Conservation (phyloP, 495 filamentous ascomycete genomes). For the Saxophila tyrrhenica region DNA sequence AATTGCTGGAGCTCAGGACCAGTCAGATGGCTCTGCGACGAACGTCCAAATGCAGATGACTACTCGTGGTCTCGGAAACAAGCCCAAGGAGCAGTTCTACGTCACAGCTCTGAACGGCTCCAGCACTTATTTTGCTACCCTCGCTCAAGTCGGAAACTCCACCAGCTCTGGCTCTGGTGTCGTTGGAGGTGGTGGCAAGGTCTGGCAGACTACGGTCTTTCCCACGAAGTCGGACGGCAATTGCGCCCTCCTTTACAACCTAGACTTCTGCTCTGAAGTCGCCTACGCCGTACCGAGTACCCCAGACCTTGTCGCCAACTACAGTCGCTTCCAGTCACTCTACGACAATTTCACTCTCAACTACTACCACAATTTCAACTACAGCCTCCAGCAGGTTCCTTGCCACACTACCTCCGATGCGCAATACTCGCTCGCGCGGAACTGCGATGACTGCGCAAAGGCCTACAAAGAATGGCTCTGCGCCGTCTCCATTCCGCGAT, state of each 20-base stretch:
- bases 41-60: constrained; percentile 56
- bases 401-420: constrained; percentile 62
- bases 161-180: constrained; percentile 38
- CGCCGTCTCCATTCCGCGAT: constrained; percentile 81
- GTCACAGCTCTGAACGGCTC: constrained; percentile 58
- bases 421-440: constrained; percentile 68
- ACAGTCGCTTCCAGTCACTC: constrained; percentile 18
- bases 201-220: constrained; percentile 58
- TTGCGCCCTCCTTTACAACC: constrained; percentile 73
- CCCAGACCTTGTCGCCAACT: constrained; percentile 27
- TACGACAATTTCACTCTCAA: constrained; percentile 36
- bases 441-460: constrained; percentile 59
- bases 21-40: constrained; percentile 26
- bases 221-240: constrained; percentile 64
- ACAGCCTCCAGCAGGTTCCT: constrained; percentile 69
- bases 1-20: constrained; percentile 41
- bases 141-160: constrained; percentile 52
- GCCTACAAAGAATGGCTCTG: constrained; percentile 95
- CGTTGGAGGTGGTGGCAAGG: constrained; percentile 55
- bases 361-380: constrained; percentile 53
- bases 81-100: constrained; percentile 78
- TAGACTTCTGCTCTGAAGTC: constrained; percentile 72
- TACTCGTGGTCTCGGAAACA: constrained; percentile 43
- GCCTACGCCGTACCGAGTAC: constrained; percentile 87
- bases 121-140: constrained; percentile 56